Percentiles rank a stretch among this genome's conserved stretches.
phyloP scores from a whole-genome alignment of 2,329 filamentous ascomycete genomes.

The Pseudopyrenochaeta lycopersici region DNA sequence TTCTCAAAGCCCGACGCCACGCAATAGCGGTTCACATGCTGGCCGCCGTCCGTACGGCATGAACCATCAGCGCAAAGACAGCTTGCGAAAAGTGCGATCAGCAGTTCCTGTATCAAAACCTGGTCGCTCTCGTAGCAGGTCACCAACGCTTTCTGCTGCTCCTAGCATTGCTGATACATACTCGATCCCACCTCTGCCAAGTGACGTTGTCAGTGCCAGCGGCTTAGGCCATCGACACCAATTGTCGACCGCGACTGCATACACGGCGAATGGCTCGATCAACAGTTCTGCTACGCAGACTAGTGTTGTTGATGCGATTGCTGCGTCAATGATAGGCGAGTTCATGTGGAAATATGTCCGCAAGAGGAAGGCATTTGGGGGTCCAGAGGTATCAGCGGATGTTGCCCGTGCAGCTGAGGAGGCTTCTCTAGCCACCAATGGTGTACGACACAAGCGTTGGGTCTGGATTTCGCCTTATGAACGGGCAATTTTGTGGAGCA shows the following conservation, averaged over 20 bases:
- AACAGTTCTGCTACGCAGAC: slow-evolving; percentile 72
- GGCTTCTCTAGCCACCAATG: slow-evolving; percentile 71
- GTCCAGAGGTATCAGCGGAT: slow-evolving; percentile 64
- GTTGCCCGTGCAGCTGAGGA: slow-evolving; percentile 64
- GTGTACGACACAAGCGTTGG: slow-evolving; percentile 90
- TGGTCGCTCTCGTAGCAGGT: slow-evolving; percentile 56
- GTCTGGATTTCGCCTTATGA: slow-evolving; percentile 99
- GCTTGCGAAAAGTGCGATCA: slow-evolving; percentile 84
- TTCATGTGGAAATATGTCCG: slow-evolving; percentile 95
- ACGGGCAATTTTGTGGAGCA: slow-evolving; percentile 95
- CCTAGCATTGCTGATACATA: slow-evolving; percentile 75
- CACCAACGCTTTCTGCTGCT: slow-evolving; percentile 71
- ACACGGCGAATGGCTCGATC: slow-evolving; percentile 65
- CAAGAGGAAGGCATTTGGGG: slow-evolving; percentile 88
- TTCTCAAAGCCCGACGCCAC: slow-evolving; percentile 76
- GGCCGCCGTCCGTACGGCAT: slow-evolving; percentile 52
- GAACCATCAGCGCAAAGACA: slow-evolving; percentile 61
- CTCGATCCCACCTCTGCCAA: slow-evolving; percentile 74
- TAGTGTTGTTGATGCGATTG: slow-evolving; percentile 93
- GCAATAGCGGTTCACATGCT: slow-evolving; percentile 50
- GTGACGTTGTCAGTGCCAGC: slow-evolving; percentile 69
- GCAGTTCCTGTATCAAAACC: slow-evolving; percentile 72
- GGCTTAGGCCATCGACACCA: slow-evolving; percentile 62
- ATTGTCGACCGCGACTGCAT: slow-evolving; percentile 67
- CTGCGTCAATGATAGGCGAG: slow-evolving; percentile 97